Percentiles rank a stretch among this genome's conserved stretches.
phyloP scores from a whole-genome alignment of 2,329 filamentous ascomycete genomes.

The Trichoderma koningii region DNA sequence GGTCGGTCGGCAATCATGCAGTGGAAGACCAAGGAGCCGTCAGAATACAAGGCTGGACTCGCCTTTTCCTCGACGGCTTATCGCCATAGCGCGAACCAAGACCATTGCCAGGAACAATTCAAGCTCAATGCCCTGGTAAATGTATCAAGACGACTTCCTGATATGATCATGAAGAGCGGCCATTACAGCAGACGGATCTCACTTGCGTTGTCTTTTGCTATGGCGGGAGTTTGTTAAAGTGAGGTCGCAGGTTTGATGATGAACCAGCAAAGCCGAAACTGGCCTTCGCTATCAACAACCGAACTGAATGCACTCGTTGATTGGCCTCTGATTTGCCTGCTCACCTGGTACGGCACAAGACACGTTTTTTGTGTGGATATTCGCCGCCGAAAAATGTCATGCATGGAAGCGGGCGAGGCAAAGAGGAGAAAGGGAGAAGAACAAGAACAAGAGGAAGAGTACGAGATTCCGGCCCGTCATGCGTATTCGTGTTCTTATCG shows the following conservation, averaged over 20 bases:
- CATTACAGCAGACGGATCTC: too few species aligned
- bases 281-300: not conserved
- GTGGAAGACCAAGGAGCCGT: not conserved
- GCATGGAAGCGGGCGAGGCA: not conserved
- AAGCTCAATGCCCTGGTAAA: too few species aligned
- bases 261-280: not conserved
- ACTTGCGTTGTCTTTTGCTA: too few species aligned
- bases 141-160: too few species aligned
- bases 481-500: conserved; percentile 24
- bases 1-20: not conserved
- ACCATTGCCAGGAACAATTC: not conserved
- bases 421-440: not conserved
- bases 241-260: conserved; percentile 1
- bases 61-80: too few species aligned
- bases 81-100: too few species aligned
- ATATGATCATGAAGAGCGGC: too few species aligned
- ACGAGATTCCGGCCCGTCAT: not conserved
- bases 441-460: too few species aligned
- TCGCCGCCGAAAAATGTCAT: not conserved
- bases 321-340: not conserved
- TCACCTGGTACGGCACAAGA: not conserved
- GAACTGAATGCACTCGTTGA: not conserved
- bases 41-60: not conserved
- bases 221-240: not conserved
- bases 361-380: conserved; percentile 1